Percentiles rank a stretch among this genome's conserved stretches.
Evolutionary conservation across 805 yeast species (phyloP).

Genomic region (Metschnikowia gruessii): DNA sequence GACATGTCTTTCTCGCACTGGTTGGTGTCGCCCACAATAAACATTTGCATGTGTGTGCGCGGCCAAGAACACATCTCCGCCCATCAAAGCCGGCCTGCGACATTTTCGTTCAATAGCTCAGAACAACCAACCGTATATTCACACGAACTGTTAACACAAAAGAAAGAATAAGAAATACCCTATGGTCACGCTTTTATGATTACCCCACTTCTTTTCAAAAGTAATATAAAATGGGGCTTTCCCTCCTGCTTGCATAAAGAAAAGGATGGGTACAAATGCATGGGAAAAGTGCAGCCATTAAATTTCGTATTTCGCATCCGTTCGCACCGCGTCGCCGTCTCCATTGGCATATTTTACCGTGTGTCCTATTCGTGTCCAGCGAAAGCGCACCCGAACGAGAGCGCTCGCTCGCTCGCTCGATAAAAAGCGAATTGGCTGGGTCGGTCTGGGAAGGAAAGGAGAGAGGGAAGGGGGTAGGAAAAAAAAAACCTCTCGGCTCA

Average conservation of each 20-base stretch:
- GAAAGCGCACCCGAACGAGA: slow-evolving; percentile 13
- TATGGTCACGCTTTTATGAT: too few relatives aligned
- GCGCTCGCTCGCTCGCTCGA: slow-evolving; percentile 21
- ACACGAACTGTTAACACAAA: too few relatives aligned
- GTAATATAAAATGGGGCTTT: too few relatives aligned
- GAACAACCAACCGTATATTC: not conserved
- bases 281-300: too few relatives aligned
- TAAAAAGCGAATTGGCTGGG: slow-evolving; percentile 13
- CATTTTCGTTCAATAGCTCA: not conserved
- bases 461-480: slow-evolving; percentile 16
- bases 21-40: too few relatives aligned
- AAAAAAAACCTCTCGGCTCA: slow-evolving; percentile 13
- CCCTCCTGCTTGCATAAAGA: too few relatives aligned
- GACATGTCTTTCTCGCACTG: too few relatives aligned
- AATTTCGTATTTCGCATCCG: not conserved
- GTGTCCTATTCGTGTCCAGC: slow-evolving; percentile 8
- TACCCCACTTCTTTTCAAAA: too few relatives aligned
- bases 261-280: too few relatives aligned
- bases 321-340: slow-evolving; percentile 9
- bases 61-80: too few relatives aligned
- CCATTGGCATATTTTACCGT: not conserved
- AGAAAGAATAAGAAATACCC: too few relatives aligned
- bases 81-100: slow-evolving; percentile 1
- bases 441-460: slow-evolving; percentile 16
- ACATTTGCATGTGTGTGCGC: too few relatives aligned